Percentiles rank a stretch among this genome's conserved stretches.
phyloP scores from a whole-genome alignment of 179 eudicot species.

The Pouteria campechiana region DNA sequence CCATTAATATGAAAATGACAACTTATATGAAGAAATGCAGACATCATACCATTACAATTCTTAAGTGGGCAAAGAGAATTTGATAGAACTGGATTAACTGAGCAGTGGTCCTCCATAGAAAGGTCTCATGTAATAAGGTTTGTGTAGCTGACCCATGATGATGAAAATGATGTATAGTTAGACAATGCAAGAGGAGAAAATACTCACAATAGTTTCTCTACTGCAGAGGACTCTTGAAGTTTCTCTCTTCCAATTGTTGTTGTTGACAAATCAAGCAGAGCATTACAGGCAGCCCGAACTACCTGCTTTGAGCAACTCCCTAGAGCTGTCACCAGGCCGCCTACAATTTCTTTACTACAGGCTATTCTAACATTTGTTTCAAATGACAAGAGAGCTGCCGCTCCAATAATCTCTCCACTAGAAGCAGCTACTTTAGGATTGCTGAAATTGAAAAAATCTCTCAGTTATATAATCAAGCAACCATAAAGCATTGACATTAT shows the following conservation, averaged over 20 bases:
- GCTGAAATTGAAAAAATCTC: background rate
- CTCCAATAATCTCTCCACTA: constrained; percentile 32
- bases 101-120: too few relatives aligned
- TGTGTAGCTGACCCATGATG: too few relatives aligned
- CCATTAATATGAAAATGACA: too few relatives aligned
- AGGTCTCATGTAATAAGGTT: too few relatives aligned
- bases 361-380: constrained; percentile 40
- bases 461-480: too few relatives aligned
- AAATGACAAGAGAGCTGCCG: constrained; percentile 27
- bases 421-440: constrained; percentile 12
- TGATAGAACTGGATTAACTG: too few relatives aligned
- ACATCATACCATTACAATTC: too few relatives aligned
- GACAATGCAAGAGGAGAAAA: background rate
- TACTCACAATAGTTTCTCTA: constrained; percentile 43
- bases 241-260: constrained; percentile 27
- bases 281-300: constrained; percentile 33
- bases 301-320: constrained; percentile 12
- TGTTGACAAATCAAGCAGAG: constrained; percentile 43
- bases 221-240: constrained; percentile 26
- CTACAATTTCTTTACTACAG: constrained; percentile 21
- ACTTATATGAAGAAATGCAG: too few relatives aligned
- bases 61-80: too few relatives aligned
- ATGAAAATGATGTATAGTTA: too few relatives aligned
- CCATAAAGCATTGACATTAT: too few relatives aligned
- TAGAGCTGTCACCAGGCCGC: constrained; percentile 17